A percentile compares a stretch with the other conserved stretches of the same genome.
Conservation (phyloP, 1,284 basidiomycete species). For the Microbotryum lychnidis-dioicae region DNA sequence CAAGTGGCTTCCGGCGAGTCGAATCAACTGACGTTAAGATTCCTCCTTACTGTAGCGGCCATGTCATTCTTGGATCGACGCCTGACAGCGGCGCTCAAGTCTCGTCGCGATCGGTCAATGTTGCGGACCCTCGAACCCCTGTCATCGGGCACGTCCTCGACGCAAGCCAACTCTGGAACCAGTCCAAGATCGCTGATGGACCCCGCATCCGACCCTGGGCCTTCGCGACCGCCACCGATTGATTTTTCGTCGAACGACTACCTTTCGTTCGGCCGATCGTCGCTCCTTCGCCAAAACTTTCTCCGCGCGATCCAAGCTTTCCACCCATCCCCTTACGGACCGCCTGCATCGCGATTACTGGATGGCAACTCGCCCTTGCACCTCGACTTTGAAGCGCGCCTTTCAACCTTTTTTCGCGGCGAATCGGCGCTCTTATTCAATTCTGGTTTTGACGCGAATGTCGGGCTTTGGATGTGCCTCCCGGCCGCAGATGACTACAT, state of each 20-base stretch:
- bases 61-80: constrained; percentile 6
- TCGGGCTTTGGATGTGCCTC: constrained; percentile 72
- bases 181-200: not conserved
- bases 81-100: constrained; percentile 12
- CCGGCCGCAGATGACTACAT: constrained; percentile 72
- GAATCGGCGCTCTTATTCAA: constrained; percentile 74
- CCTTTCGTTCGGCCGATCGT: constrained; percentile 66
- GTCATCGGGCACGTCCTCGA: not conserved
- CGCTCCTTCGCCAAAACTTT: constrained; percentile 55
- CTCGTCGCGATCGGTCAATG: constrained; percentile 12
- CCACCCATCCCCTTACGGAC: constrained; percentile 54
- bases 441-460: constrained; percentile 91
- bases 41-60: too few relatives aligned
- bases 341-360: constrained; percentile 82
- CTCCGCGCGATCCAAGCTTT: not conserved
- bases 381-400: constrained; percentile 57
- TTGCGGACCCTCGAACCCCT: constrained; percentile 12
- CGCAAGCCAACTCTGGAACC: not conserved
- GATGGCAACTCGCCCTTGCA: constrained; percentile 66
- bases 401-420: constrained; percentile 56
- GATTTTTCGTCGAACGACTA: constrained; percentile 94
- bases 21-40: too few relatives aligned
- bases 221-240: constrained; percentile 30
- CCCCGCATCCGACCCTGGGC: not conserved
- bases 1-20: too few relatives aligned